Conservation (phyloP, 345 rosid species). For the Heritiera fomes region DNA sequence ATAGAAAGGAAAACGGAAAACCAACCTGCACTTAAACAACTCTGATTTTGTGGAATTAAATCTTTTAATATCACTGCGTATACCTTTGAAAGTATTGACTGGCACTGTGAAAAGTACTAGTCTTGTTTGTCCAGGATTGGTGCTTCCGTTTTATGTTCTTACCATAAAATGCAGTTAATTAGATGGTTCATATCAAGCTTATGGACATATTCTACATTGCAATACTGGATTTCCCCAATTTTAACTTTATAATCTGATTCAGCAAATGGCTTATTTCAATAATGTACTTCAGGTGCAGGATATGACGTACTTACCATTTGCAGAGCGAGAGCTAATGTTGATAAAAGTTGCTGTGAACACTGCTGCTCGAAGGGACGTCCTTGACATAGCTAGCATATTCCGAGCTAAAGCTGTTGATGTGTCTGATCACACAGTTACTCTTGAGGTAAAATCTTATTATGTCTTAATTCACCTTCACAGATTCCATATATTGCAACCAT, state of each 20-base stretch:
- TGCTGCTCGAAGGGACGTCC: constrained; percentile 66
- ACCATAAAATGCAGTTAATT: neutral
- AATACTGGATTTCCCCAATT: neutral
- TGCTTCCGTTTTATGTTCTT: neutral
- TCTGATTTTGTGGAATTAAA: neutral
- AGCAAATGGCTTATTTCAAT: constrained; percentile 9
- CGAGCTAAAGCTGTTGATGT: constrained; percentile 73
- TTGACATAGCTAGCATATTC: constrained; percentile 73
- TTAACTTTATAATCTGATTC: neutral
- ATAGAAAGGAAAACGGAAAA: neutral
- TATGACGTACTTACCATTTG: constrained; percentile 68
- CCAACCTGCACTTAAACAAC: neutral
- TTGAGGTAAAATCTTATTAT: constrained; percentile 44
- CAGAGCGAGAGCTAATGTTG: constrained; percentile 69
- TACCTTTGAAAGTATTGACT: neutral
- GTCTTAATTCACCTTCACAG: neutral
- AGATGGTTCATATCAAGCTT: neutral
- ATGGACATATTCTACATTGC: neutral
- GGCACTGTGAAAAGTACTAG: neutral
- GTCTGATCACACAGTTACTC: constrained; percentile 74
- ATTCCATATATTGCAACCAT: neutral
- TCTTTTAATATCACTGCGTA: neutral
- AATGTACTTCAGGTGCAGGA: constrained; percentile 52
- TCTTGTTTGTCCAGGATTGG: neutral
- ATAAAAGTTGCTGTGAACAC: constrained; percentile 64